These are phyloP conservation scores for Boletus coccyginus DNA, from an alignment of 768 basidiomycete genomes.

Conservation along the genomic window DNA sequence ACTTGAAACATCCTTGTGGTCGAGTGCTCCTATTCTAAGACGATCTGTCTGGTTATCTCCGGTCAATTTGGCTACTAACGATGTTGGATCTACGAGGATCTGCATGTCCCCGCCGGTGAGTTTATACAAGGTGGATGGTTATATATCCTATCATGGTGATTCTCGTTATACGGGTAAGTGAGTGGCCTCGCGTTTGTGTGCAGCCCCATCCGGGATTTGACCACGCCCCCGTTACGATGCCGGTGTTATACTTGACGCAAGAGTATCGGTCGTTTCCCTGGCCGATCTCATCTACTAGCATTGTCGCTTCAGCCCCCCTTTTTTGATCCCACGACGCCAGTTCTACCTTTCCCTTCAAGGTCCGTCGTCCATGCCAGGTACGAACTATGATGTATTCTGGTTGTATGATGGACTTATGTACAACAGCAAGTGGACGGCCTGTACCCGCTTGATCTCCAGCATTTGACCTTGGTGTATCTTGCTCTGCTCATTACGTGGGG, in stretches of 20 bases:
- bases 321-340: not conserved
- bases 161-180: conserved; percentile 1
- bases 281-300: conserved; percentile 1
- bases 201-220: conserved; percentile 3
- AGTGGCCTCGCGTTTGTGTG: conserved; percentile 2
- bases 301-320: not conserved
- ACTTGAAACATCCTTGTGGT: conserved; percentile 18
- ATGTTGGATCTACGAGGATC: conserved; percentile 18
- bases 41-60: conserved; percentile 5
- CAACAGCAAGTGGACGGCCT: not conserved
- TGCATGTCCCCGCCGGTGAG: conserved; percentile 8
- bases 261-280: not conserved
- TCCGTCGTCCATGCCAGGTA: conserved; percentile 15
- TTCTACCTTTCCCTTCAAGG: not conserved
- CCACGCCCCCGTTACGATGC: conserved; percentile 8
- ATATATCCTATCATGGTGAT: conserved; percentile 28
- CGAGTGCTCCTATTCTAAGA: conserved; percentile 15
- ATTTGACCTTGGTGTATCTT: conserved; percentile 41
- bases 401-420: not conserved
- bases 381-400: not conserved
- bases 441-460: conserved; percentile 22
- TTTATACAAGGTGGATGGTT: conserved; percentile 1
- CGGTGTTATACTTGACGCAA: conserved; percentile 1
- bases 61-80: not conserved
- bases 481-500: conserved; percentile 48